Evolutionary conservation across 768 basidiomycete genomes (phyloP).

Genomic region (Pisolithus orientalis): DNA sequence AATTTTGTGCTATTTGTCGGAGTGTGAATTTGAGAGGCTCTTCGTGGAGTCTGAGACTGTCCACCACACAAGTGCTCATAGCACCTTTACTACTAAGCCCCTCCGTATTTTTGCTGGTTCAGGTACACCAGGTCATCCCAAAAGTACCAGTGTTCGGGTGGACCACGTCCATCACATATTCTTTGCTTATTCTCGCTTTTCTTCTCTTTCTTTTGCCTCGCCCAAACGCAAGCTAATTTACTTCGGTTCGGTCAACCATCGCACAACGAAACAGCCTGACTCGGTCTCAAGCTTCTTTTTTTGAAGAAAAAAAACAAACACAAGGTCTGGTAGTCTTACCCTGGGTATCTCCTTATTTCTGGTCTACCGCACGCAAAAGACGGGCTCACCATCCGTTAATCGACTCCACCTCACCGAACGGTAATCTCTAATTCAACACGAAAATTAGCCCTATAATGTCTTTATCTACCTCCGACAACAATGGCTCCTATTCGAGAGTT

Average conservation of each 20-base stretch:
- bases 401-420: constrained; percentile 27
- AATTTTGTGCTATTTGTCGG: constrained; percentile 9
- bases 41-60: constrained; percentile 14
- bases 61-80: constrained; percentile 27
- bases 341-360: constrained; percentile 17
- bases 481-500: constrained; percentile 73
- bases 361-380: constrained; percentile 26
- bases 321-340: constrained; percentile 9
- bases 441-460: constrained; percentile 73
- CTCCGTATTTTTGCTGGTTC: constrained; percentile 30
- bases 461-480: constrained; percentile 81
- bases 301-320: background rate
- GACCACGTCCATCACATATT: constrained; percentile 27
- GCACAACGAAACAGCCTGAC: constrained; percentile 15
- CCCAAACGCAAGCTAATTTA: constrained; percentile 30
- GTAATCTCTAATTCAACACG: constrained; percentile 78
- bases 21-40: constrained; percentile 23
- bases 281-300: constrained; percentile 10
- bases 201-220: constrained; percentile 12
- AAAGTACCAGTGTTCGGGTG: constrained; percentile 26
- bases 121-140: constrained; percentile 27
- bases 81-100: constrained; percentile 32
- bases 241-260: constrained; percentile 17
- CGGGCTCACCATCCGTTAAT: constrained; percentile 28
- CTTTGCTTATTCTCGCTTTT: constrained; percentile 20